Percentiles rank a stretch among this genome's conserved stretches.
These are phyloP conservation scores for Cymbomonas tetramitiformis DNA, from an alignment of 139 green algal species.

Conservation along the genomic window DNA sequence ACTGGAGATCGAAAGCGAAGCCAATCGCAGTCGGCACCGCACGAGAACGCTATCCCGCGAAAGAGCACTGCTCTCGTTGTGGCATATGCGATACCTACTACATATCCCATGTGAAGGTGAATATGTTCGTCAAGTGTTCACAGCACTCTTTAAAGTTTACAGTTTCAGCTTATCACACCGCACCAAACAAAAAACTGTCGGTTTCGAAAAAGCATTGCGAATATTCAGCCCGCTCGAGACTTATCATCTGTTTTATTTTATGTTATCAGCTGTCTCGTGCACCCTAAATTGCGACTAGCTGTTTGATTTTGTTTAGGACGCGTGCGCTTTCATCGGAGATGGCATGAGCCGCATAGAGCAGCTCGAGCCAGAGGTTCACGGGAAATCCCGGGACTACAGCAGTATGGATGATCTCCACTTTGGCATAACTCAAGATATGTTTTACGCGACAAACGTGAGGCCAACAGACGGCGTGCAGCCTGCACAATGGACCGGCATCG, in stretches of 20 bases:
- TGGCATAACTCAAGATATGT: neutral
- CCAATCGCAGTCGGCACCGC: constrained; percentile 1
- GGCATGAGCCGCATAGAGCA: constrained; percentile 54
- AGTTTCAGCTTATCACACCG: no score
- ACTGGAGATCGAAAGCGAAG: no score
- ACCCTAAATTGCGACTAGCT: no score
- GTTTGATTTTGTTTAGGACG: no score
- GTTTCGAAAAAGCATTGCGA: no score
- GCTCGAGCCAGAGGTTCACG: constrained; percentile 56
- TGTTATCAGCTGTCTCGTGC: no score
- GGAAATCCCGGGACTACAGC: constrained; percentile 26
- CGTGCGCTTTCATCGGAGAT: constrained; percentile 85
- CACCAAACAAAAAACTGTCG: no score
- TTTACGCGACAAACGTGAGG: constrained; percentile 8
- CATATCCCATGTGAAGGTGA: constrained; percentile 85
- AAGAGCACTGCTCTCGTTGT: constrained; percentile 54
- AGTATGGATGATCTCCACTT: constrained; percentile 6
- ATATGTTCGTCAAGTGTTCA: no score
- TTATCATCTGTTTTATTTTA: no score
- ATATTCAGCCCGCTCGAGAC: no score
- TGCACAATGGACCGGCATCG: constrained; percentile 89
- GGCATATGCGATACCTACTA: constrained; percentile 92
- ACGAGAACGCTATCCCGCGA: constrained; percentile 26
- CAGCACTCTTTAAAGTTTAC: no score
- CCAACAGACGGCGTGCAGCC: constrained; percentile 22